Evolutionary conservation across 345 rosid genomes (phyloP).

Genomic region (Lumnitzera littorea): DNA sequence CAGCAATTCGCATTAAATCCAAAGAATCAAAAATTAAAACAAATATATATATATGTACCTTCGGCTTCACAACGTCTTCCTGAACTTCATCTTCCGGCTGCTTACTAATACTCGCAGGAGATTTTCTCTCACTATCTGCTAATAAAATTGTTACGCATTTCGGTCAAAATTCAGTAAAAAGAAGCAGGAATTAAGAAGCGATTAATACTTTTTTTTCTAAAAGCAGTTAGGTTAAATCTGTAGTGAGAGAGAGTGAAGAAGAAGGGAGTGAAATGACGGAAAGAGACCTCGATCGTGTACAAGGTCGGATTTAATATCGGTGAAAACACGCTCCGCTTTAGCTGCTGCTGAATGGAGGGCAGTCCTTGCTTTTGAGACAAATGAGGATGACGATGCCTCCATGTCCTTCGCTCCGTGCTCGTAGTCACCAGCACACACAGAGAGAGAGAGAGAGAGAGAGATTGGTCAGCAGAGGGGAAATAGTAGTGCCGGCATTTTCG

Average conservation of each 20-base stretch:
- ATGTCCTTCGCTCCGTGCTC: background rate
- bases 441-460: background rate
- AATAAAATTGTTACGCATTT: slow-evolving; percentile 8
- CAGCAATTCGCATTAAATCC: background rate
- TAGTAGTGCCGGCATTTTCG: no score
- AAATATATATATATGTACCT: slow-evolving; percentile 29
- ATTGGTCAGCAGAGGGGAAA: no score
- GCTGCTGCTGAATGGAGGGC: slow-evolving; percentile 96
- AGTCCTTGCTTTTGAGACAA: slow-evolving; percentile 79
- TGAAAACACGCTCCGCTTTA: slow-evolving; percentile 91
- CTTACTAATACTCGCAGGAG: slow-evolving; percentile 11
- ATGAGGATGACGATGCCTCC: slow-evolving; percentile 41
- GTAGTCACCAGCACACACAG: no score
- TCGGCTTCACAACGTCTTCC: slow-evolving; percentile 30
- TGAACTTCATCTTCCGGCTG: slow-evolving; percentile 11
- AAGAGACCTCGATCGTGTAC: slow-evolving; percentile 68
- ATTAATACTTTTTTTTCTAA: no score
- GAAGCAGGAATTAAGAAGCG: background rate
- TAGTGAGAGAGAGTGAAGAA: slow-evolving; percentile 2
- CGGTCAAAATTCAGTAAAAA: background rate
- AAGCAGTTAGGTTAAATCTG: background rate
- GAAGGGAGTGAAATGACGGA: slow-evolving; percentile 1
- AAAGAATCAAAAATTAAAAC: no score
- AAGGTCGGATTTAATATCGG: slow-evolving; percentile 70
- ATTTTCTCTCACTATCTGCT: slow-evolving; percentile 49